phyloP scores from a whole-genome alignment of 352 stramenopile species.

The Globisporangium middletonii region DNA sequence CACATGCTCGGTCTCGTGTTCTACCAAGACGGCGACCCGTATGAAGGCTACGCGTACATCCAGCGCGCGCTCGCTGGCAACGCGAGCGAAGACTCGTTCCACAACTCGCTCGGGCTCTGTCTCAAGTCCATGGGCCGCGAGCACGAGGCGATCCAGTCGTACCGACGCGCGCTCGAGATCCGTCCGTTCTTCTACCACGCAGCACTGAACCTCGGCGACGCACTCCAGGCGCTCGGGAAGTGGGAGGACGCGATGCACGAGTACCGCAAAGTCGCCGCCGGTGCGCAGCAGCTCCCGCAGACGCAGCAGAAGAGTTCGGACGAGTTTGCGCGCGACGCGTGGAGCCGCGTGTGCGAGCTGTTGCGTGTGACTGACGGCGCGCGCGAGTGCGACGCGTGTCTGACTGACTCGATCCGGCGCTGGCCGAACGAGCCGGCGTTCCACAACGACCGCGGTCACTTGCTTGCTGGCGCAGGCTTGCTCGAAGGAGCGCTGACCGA shows the following conservation, averaged over 20 bases:
- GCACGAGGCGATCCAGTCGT: constrained; percentile 46
- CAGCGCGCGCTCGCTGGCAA: constrained; percentile 36
- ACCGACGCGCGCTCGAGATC: constrained; percentile 41
- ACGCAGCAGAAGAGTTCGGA: constrained; percentile 4
- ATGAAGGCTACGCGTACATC: constrained; percentile 28
- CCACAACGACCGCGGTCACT: constrained; percentile 51
- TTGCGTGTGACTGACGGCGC: constrained; percentile 39
- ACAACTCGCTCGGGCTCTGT: constrained; percentile 52
- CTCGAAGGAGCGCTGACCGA: constrained; percentile 55
- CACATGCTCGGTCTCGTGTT: constrained; percentile 44
- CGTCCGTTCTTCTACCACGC: constrained; percentile 35
- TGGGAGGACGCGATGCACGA: constrained; percentile 53
- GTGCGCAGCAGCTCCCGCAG: constrained; percentile 3
- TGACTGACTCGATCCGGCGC: constrained; percentile 34
- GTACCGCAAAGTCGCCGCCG: constrained; percentile 40
- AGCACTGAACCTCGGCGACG: constrained; percentile 44
- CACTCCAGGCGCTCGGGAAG: constrained; percentile 34
- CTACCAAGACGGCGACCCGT: constrained; percentile 32
- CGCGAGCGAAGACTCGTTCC: constrained; percentile 34
- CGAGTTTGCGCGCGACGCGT: constrained; percentile 25
- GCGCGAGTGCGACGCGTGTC: constrained; percentile 43
- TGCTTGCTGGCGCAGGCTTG: constrained; percentile 41
- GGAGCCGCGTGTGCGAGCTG: constrained; percentile 46
- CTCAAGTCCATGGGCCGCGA: constrained; percentile 29
- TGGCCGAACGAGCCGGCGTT: constrained; percentile 55